These are phyloP conservation scores for Suillus plorans DNA, from an alignment of 768 basidiomycete species.

Conservation along the genomic window DNA sequence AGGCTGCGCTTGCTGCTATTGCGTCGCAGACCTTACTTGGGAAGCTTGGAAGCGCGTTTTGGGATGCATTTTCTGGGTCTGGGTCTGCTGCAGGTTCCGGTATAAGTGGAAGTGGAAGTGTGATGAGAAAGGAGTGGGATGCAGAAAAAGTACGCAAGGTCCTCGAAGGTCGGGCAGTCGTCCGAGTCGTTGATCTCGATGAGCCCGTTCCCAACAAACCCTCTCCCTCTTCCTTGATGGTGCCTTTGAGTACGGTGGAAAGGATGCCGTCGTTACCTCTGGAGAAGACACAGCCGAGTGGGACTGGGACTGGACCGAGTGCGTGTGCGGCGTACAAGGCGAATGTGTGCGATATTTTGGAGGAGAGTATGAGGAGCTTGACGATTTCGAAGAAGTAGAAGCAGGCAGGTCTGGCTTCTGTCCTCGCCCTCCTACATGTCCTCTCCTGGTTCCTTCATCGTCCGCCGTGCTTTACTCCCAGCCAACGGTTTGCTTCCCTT, in stretches of 20 bases:
- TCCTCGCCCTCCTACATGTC: background rate
- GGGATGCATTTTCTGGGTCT: conserved; percentile 82
- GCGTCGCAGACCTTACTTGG: conserved; percentile 75
- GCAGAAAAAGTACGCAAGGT: conserved; percentile 80
- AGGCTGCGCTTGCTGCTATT: conserved; percentile 53
- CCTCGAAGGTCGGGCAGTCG: conserved; percentile 79
- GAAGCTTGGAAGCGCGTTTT: conserved; percentile 76
- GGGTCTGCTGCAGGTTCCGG: background rate
- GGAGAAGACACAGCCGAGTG: conserved; percentile 10
- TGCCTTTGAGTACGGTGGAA: background rate
- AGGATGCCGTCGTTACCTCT: background rate
- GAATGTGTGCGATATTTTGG: conserved; percentile 45
- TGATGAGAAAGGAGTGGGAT: conserved; percentile 47
- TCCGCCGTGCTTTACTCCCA: background rate
- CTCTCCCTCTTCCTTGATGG: background rate
- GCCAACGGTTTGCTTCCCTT: background rate
- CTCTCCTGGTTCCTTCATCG: background rate
- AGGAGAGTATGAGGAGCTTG: conserved; percentile 70
- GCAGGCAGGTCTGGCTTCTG: background rate
- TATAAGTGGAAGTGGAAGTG: background rate
- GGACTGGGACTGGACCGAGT: conserved; percentile 13
- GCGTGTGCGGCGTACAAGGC: conserved; percentile 16
- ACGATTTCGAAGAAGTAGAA: conserved; percentile 53
- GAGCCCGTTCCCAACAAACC: background rate
- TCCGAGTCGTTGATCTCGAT: conserved; percentile 78